Evolutionary conservation across 768 basidiomycete genomes (phyloP), one percentile per base, ranked within the genome.

Genomic region (Russula foetens): DNA sequence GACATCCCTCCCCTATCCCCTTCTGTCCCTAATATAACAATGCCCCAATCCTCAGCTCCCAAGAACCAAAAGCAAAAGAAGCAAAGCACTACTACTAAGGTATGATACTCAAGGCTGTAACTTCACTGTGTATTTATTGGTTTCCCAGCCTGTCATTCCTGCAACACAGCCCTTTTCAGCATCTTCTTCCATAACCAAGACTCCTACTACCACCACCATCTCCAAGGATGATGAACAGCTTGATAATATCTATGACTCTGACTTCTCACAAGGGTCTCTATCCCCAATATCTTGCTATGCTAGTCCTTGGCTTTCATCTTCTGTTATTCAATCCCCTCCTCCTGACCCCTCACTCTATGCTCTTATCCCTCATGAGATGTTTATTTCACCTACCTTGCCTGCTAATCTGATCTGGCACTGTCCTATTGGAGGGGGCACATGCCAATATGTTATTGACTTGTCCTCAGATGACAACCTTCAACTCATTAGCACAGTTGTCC

Each of bases 241-340:
- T 5, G 62, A 33, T 8, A 50, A 50, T 1, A 62, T 64, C 35
- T 84, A 84, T 63, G 82, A 81, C 67, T 75, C 80, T 0, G 84
- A 86, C 66, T 85, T 85, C 67, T 81, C 80, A 12, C 77, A 79
- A n/a, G 67, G 69, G 7, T 82, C 82, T 4, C 77, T 79, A 23
- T 72, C 71, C 14, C 72, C 76, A 7, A 75, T 71, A n/a, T 70
- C 77, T 2, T 76, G 77, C 45, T 74, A 76, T 11, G 58, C 56
- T 8, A 8, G 19, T n/a, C 15, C 55, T 48, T 70, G 71, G 41
- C 58, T 56, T 21, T 71, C 76, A 5, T 11, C 59, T 38, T 24
- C 41, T 41, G 15, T 23, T 52, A 15, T 7, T 26, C 21, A 24
- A 15, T 5, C 55, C 7, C 21, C 29, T 2, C 41, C 53, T 12